phyloP scores from a whole-genome alignment of 805 yeast genomes.

The Kregervanrija fluxuum region DNA sequence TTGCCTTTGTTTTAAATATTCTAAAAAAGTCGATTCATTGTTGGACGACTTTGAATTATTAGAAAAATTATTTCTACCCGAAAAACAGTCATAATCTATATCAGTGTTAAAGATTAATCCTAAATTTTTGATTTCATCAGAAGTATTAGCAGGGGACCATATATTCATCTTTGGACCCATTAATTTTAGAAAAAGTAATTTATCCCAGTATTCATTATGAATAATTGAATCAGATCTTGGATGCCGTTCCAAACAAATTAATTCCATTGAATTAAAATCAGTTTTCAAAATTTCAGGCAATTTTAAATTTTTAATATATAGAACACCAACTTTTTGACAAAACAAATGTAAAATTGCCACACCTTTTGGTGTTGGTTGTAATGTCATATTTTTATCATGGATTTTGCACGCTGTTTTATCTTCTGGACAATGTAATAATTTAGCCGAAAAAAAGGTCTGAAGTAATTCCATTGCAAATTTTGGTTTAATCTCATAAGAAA shows the following conservation, averaged over 20 bases:
- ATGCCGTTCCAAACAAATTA: constrained; percentile 63
- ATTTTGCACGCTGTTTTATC: constrained; percentile 56
- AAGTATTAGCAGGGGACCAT: constrained; percentile 52
- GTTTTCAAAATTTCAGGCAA: constrained; percentile 34
- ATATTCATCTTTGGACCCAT: constrained; percentile 64
- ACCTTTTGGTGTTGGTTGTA: constrained; percentile 93
- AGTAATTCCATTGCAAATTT: constrained; percentile 43
- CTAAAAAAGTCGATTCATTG: constrained; percentile 14
- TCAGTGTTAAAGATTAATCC: constrained; percentile 8
- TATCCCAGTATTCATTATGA: constrained; percentile 57
- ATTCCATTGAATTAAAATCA: constrained; percentile 60
- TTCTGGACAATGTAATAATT: constrained; percentile 65
- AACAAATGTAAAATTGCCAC: constrained; percentile 60
- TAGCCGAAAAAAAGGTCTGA: constrained; percentile 48
- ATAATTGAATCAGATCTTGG: constrained; percentile 48
- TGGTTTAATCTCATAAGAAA: constrained; percentile 45
- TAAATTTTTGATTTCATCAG: constrained; percentile 39
- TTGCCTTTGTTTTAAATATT: constrained; percentile 17
- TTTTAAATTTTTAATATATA: constrained; percentile 18
- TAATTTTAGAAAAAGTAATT: constrained; percentile 49
- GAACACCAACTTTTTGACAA: constrained; percentile 44
- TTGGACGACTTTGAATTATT: constrained; percentile 4
- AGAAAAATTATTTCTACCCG: neutral
- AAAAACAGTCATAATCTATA: constrained; percentile 1
- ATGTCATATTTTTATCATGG: constrained; percentile 28